Evolutionary conservation across 2,329 filamentous ascomycete genomes (phyloP), one percentile per base, ranked within the genome.

Genomic region (Diaporthe longicolla): DNA sequence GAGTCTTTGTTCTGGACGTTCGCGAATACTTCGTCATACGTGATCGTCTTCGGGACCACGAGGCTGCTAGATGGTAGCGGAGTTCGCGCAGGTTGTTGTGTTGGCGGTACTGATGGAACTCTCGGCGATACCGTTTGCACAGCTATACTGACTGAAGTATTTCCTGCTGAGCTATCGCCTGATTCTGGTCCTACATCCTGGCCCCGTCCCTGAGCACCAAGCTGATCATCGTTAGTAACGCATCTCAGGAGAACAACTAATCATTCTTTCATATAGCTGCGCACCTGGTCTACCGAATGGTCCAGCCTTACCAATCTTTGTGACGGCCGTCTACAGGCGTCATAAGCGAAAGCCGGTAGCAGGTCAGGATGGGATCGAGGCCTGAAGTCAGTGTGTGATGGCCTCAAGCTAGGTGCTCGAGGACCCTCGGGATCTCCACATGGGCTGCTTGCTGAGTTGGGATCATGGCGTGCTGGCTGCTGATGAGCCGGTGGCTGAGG

Each of bases 261-360:
- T 26, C 19, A 35, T 26, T 21, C 6, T 50, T 24, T 21, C 9
- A 29, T 21, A 40, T 7, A 35, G 3, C 13, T 24, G 35, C 61
- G 43, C 43, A 66, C 61, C 61, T 21, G 29, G 32, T 35, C 13
- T 52, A 4, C 19, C 21, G 21, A 24, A 21, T 35, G 29, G 29
- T 19, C n/a, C 61, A 66, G 11, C 10, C 61, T 66, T 50, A 66
- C 61, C 61, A 66, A 24, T 66, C 61, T 35, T 24, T 66, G 61
- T 3, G 61, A 52, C 9, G 61, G 61, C 19, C 26, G 29, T 3
- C 43, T 35, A 5, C 43, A 37, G 29, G 43, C 43, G 37, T 66
- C 61, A n/a, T 52, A 66, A 24, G 26, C 43, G 15, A 50, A 66
- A 37, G 61, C 61, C 21, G 61, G 61, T 10, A 32, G n/a, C 0